Conservation (phyloP, 2,329 filamentous ascomycete species). For the Botrytis cinerea region DNA sequence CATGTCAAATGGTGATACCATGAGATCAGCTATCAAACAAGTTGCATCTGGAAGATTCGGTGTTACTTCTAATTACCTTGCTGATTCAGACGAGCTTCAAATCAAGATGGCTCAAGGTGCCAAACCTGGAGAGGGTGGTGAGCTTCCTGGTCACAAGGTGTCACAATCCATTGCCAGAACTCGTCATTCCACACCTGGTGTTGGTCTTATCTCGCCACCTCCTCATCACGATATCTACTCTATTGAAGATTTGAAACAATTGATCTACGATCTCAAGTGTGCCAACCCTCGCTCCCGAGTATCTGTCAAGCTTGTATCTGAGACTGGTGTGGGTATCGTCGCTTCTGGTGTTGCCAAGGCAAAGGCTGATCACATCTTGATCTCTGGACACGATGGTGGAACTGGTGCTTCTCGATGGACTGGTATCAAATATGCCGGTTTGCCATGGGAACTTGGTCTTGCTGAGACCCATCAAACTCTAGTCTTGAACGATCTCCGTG, state of each 20-base stretch:
- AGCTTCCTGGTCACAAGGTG: constrained; percentile 95
- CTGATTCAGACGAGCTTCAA: constrained; percentile 92
- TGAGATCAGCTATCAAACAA: constrained; percentile 97
- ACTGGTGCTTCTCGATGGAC: constrained; percentile 97
- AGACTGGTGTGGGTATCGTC: constrained; percentile 96
- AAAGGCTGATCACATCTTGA: constrained; percentile 94
- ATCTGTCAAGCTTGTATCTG: constrained; percentile 96
- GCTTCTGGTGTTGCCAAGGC: constrained; percentile 97
- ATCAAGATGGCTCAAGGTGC: constrained; percentile 99
- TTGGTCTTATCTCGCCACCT: constrained; percentile 92
- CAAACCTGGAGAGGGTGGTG: constrained; percentile 96
- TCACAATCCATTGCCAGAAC: constrained; percentile 92
- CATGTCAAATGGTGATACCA: constrained; percentile 90
- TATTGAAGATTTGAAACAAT: constrained; percentile 95
- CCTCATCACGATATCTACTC: constrained; percentile 99
- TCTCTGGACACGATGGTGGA: constrained; percentile 95
- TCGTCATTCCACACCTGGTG: constrained; percentile 92
- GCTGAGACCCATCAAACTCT: constrained; percentile 96
- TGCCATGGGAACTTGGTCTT: constrained; percentile 95
- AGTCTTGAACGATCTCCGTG: constrained; percentile 92
- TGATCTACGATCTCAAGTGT: constrained; percentile 97
- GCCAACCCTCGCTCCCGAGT: constrained; percentile 89
- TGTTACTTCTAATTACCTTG: constrained; percentile 91
- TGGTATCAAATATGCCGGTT: constrained; percentile 96
- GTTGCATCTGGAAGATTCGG: constrained; percentile 94